Evolutionary conservation across 2,329 filamentous ascomycete species (phyloP), one percentile per base, ranked within the genome.

Genomic region (Xylariales sp.): DNA sequence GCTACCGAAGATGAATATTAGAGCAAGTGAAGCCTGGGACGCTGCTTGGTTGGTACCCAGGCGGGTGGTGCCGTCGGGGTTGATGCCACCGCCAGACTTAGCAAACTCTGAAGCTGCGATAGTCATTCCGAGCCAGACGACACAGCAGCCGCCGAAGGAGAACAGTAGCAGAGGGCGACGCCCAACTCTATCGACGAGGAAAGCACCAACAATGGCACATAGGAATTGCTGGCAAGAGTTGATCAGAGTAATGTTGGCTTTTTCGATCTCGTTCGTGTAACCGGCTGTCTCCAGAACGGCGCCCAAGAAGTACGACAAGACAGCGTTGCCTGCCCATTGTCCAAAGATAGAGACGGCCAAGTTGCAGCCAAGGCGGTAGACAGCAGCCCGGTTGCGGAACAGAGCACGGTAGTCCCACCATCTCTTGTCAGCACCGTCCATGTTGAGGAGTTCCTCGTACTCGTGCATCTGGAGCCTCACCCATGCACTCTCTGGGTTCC

Each of bases 1-100:
- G 44, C 71, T 69, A 2, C 70, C 70, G 45, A 76, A 76, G 28
- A 78, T 59, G 58, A 76, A 78, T 38, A 77, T 71, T 52, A 76
- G 70, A 16, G 70, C 71, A 11, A 78, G 56, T 5, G 68, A 64
- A 0, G 70, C 72, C 31, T 69, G 65, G 16, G 67, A 66, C 2
- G 68, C 66, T 5, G 60, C 48, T 7, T 55, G 28, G 54, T 67
- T 69, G 43, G 47, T 57, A 54, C 31, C 46, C 21, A 31, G 31
- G 10, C 56, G 46, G 3, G 51, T 38, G 1, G 53, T 48, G 1
- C 45, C 63, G 19, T 58, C 46, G 0, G 48, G 49, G 40, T 59
- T 52, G 18, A 54, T 41, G 18, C 59, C 59, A 8, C 49, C 48
- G 22, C 56, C 55, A 3, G 60, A 62, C 29, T 54, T 53, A 36